Percentiles rank a stretch among this genome's conserved stretches.
phyloP scores from a whole-genome alignment of 129 eudicot genomes.

The Heracleum sosnowskyi region DNA sequence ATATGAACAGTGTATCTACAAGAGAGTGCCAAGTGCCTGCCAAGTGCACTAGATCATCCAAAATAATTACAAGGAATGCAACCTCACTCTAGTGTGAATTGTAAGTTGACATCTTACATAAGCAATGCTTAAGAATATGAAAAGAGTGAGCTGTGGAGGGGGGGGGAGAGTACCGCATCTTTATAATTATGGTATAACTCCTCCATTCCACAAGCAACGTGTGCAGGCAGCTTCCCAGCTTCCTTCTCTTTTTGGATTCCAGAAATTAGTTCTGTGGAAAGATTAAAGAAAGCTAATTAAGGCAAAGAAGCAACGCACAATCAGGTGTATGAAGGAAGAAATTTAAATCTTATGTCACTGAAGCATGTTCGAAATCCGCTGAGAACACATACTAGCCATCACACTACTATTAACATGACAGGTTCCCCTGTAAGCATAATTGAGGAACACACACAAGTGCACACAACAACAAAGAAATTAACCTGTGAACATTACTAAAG shows the following conservation, averaged over 20 bases:
- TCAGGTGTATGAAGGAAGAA: neutral
- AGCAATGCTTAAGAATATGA: slow-evolving; percentile 17
- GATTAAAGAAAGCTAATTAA: slow-evolving; percentile 5
- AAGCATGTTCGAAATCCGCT: neutral
- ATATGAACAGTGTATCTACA: neutral
- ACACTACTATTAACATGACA: neutral
- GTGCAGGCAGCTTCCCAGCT: slow-evolving; percentile 61
- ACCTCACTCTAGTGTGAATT: slow-evolving; percentile 8
- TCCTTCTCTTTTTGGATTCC: slow-evolving; percentile 71
- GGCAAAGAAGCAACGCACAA: slow-evolving; percentile 9
- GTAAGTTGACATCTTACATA: slow-evolving; percentile 10
- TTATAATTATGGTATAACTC: slow-evolving; percentile 79
- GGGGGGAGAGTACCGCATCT: slow-evolving; percentile 57
- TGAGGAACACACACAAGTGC: too few relatives aligned
- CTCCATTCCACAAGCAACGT: slow-evolving; percentile 68
- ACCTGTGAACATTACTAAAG: too few relatives aligned
- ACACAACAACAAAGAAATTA: too few relatives aligned
- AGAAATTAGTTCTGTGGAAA: slow-evolving; percentile 63
- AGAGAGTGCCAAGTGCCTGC: neutral
- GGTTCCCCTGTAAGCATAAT: too few relatives aligned
- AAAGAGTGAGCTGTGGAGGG: slow-evolving; percentile 14
- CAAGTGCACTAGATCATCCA: neutral
- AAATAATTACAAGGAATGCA: neutral
- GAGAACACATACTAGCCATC: neutral
- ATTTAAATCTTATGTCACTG: neutral